Percentiles rank a stretch among this genome's conserved stretches.
phyloP scores from a whole-genome alignment of 768 basidiomycete genomes.

The Lactarius tabidus region DNA sequence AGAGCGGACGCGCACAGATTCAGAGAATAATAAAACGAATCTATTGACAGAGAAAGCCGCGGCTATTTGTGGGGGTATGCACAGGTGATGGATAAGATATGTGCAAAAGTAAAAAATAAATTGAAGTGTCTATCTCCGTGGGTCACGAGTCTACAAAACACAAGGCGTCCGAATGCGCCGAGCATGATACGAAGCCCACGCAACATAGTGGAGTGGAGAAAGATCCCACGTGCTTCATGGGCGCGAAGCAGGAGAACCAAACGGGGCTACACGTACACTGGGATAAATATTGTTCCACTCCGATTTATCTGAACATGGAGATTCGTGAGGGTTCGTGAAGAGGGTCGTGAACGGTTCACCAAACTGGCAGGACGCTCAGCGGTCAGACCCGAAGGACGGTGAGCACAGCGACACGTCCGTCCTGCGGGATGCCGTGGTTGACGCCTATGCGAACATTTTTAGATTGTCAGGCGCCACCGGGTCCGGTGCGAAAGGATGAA shows the following conservation, averaged over 20 bases:
- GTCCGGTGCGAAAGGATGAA: not conserved
- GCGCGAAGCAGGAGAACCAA: not conserved
- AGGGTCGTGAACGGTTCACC: not conserved
- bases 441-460: slow-evolving; percentile 53
- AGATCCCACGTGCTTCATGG: not conserved
- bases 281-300: not conserved
- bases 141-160: not conserved
- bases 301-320: not conserved
- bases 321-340: not conserved
- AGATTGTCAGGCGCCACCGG: not conserved
- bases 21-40: not conserved
- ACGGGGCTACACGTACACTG: not conserved
- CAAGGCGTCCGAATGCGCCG: not conserved
- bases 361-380: not conserved
- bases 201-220: not conserved
- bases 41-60: not conserved
- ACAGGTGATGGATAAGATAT: slow-evolving; percentile 6
- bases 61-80: not conserved
- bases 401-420: slow-evolving; percentile 75
- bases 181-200: not conserved
- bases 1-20: not conserved
- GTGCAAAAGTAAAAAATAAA: not conserved
- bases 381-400: slow-evolving; percentile 51
- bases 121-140: not conserved
- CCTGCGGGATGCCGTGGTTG: slow-evolving; percentile 78